Conservation (phyloP, 345 rosid genomes). For the Arabidopsis thaliana region DNA sequence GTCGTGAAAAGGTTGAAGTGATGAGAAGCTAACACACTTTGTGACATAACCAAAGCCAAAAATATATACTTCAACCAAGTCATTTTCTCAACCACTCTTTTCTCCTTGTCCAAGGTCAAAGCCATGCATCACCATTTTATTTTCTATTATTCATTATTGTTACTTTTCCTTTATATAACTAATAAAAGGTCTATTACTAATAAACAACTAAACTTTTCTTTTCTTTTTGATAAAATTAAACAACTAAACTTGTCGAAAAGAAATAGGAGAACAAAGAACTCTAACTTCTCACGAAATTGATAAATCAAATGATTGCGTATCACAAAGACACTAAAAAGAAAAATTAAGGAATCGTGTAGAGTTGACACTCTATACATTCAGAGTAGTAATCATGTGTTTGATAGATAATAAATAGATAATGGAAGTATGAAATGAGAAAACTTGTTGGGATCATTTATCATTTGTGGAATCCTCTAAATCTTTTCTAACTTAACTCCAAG, state of each 20-base stretch:
- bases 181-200: not conserved
- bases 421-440: not conserved
- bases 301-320: constrained; percentile 18
- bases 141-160: not conserved
- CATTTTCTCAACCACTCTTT: constrained; percentile 46
- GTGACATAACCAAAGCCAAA: constrained; percentile 4
- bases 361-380: constrained; percentile 16
- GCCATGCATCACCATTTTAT: constrained; percentile 38
- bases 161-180: not conserved
- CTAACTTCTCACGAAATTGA: constrained; percentile 11
- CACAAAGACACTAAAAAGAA: not conserved
- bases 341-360: constrained; percentile 24
- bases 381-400: constrained; percentile 15
- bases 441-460: not conserved
- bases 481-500: not conserved
- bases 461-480: not conserved
- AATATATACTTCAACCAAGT: constrained; percentile 36
- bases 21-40: constrained; percentile 46
- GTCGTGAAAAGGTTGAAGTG: constrained; percentile 39
- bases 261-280: not conserved
- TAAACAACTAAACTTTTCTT: constrained; percentile 10
- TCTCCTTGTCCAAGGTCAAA: constrained; percentile 42
- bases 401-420: constrained; percentile 7
- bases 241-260: constrained; percentile 15
- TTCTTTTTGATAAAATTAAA: not conserved